Conservation (phyloP, 805 yeast genomes). For the Lachancea mirantina region DNA sequence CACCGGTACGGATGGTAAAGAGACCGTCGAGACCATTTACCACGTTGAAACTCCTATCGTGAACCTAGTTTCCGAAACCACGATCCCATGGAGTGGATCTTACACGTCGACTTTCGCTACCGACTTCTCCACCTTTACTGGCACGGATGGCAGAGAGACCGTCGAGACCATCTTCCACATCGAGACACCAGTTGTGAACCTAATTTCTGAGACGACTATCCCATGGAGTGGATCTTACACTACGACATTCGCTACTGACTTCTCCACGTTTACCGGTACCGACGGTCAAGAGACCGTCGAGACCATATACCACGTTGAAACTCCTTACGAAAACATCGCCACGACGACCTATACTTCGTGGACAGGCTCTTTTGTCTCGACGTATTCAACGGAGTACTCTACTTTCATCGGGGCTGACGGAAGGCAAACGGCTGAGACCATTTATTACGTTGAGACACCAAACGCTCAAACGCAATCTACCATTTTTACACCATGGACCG, state of each 20-base stretch:
- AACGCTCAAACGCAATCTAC: neutral
- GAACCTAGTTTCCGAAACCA: constrained; percentile 8
- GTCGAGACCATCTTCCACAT: constrained; percentile 11
- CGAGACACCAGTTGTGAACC: constrained; percentile 13
- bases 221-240: constrained; percentile 11
- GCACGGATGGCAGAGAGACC: constrained; percentile 9
- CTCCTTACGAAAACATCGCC: constrained; percentile 8
- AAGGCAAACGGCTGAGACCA: constrained; percentile 6
- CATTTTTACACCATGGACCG: constrained; percentile 5
- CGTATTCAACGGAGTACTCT: constrained; percentile 8
- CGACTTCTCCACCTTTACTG: constrained; percentile 6
- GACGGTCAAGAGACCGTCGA: constrained; percentile 8
- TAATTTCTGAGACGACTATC: constrained; percentile 9
- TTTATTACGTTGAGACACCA: constrained; percentile 9
- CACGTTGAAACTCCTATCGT: constrained; percentile 14
- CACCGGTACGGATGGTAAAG: constrained; percentile 10
- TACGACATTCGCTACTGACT: constrained; percentile 10
- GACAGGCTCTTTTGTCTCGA: constrained; percentile 10
- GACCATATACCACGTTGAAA: constrained; percentile 12
- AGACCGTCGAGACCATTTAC: constrained; percentile 11
- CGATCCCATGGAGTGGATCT: constrained; percentile 13
- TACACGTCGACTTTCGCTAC: constrained; percentile 12
- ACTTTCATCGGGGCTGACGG: constrained; percentile 8
- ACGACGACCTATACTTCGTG: constrained; percentile 10
- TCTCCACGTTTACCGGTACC: constrained; percentile 6